Conservation (phyloP, 257 asterid genomes). For the Thymus mandschuricus region DNA sequence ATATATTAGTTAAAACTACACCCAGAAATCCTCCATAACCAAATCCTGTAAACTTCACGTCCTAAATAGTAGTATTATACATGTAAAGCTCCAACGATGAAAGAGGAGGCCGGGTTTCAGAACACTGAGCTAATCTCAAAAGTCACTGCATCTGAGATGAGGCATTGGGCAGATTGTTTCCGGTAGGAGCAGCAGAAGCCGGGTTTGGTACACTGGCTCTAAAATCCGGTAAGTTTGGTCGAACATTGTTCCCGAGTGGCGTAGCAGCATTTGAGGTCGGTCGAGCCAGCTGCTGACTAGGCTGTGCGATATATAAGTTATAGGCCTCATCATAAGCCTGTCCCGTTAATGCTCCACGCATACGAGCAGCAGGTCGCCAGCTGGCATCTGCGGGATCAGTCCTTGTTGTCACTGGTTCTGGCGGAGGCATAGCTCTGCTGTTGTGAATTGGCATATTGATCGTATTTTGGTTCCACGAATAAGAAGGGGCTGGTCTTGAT, state of each 20-base stretch:
- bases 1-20: neutral
- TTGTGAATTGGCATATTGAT: constrained; percentile 24
- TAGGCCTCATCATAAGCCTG: constrained; percentile 59
- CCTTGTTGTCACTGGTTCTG: constrained; percentile 38
- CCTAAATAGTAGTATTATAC: neutral
- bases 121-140: neutral
- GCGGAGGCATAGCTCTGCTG: constrained; percentile 36
- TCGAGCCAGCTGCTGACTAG: constrained; percentile 47
- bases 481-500: constrained; percentile 39
- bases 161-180: constrained; percentile 32
- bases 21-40: neutral
- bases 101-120: neutral
- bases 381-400: constrained; percentile 37
- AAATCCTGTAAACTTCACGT: constrained; percentile 1
- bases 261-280: constrained; percentile 36
- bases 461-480: constrained; percentile 35
- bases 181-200: constrained; percentile 26
- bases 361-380: constrained; percentile 68
- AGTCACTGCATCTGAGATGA: constrained; percentile 40
- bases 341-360: constrained; percentile 82
- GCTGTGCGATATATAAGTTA: constrained; percentile 44
- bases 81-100: neutral
- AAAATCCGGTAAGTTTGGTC: constrained; percentile 37
- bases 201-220: constrained; percentile 28
- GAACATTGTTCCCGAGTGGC: constrained; percentile 34